phyloP scores from a whole-genome alignment of 306 rosid species.

The Vigna nakashimae region DNA sequence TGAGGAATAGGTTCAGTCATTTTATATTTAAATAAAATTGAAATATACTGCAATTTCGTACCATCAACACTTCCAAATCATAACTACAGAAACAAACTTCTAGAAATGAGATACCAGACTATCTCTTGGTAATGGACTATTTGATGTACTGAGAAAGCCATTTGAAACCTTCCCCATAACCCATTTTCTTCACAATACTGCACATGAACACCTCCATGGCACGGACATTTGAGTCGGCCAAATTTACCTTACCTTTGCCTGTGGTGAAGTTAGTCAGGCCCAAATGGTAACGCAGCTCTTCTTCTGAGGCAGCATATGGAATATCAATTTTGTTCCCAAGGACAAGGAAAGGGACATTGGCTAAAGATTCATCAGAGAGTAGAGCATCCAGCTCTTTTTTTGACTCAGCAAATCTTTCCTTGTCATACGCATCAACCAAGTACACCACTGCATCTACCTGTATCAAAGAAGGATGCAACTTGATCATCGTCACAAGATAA shows the following conservation, averaged over 20 bases:
- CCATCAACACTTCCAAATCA: conserved; percentile 44
- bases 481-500: neutral
- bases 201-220: conserved; percentile 95
- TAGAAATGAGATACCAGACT: conserved; percentile 46
- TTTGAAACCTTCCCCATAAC: conserved; percentile 91
- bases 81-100: conserved; percentile 49
- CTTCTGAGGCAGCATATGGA: conserved; percentile 89
- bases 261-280: conserved; percentile 89
- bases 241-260: conserved; percentile 81
- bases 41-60: conserved; percentile 43
- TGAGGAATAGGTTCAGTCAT: conserved; percentile 11
- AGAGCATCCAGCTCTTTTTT: conserved; percentile 88
- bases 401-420: conserved; percentile 84
- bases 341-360: conserved; percentile 76
- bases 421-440: conserved; percentile 80
- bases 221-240: conserved; percentile 76
- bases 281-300: conserved; percentile 74
- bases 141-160: conserved; percentile 93
- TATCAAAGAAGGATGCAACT: conserved; percentile 17
- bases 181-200: conserved; percentile 93
- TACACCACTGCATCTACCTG: conserved; percentile 92
- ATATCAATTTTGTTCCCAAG: conserved; percentile 90
- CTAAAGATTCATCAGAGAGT: conserved; percentile 78
- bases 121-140: conserved; percentile 49
- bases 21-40: conserved; percentile 39